These are phyloP conservation scores for Omphalotus guepiniiformis DNA, from an alignment of 768 basidiomycete genomes.

Conservation along the genomic window DNA sequence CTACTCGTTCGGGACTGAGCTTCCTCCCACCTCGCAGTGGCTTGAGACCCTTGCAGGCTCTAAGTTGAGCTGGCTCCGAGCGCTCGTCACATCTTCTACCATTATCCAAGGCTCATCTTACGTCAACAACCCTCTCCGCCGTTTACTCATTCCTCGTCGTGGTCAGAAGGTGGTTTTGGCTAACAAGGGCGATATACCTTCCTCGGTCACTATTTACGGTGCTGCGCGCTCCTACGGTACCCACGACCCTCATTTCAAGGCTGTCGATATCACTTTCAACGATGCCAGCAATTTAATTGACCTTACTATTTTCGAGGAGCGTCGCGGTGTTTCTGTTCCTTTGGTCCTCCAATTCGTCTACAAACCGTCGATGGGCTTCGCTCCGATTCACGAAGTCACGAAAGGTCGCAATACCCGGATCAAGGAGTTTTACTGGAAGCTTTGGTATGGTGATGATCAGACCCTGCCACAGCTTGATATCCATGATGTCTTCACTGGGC, in stretches of 20 bases:
- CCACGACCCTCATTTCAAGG: slow-evolving; percentile 77
- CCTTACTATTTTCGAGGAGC: slow-evolving; percentile 81
- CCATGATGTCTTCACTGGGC: slow-evolving; percentile 79
- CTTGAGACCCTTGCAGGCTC: slow-evolving; percentile 79
- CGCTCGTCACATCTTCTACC: slow-evolving; percentile 74
- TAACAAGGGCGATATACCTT: slow-evolving; percentile 40
- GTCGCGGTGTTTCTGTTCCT: slow-evolving; percentile 69
- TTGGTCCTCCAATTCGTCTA: slow-evolving; percentile 81
- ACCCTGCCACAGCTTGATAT: slow-evolving; percentile 74
- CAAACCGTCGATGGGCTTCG: slow-evolving; percentile 81
- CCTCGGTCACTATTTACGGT: slow-evolving; percentile 67
- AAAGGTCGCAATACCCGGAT: slow-evolving; percentile 82
- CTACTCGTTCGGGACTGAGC: slow-evolving; percentile 43
- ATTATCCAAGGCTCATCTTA: slow-evolving; percentile 86
- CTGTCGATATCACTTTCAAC: slow-evolving; percentile 67
- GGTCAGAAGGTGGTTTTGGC: slow-evolving; percentile 75
- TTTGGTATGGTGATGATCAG: slow-evolving; percentile 93
- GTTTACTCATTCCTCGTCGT: slow-evolving; percentile 77
- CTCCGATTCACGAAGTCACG: slow-evolving; percentile 89
- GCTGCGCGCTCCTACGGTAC: slow-evolving; percentile 74
- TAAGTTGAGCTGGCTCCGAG: slow-evolving; percentile 82
- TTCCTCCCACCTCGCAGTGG: slow-evolving; percentile 72
- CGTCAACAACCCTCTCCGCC: slow-evolving; percentile 84
- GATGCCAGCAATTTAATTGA: slow-evolving; percentile 51
- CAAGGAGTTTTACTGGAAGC: slow-evolving; percentile 97